Base-by-base conservation (phyloP, 768 basidiomycete genomes). In the Suillus cothurnatus region DNA sequence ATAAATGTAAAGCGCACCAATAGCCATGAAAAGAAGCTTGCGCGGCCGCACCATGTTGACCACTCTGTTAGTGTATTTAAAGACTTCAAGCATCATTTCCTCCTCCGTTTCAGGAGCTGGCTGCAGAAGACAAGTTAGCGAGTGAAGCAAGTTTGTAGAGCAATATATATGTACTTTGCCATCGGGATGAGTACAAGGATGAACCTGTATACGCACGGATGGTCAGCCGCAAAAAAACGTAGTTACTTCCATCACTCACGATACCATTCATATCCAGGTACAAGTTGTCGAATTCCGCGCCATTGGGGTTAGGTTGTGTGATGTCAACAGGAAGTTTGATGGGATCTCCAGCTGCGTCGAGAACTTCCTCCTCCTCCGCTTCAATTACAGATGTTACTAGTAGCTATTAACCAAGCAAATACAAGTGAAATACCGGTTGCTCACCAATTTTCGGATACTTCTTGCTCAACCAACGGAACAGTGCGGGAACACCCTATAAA, bases 191-290 rank as follows among this genome's bases (percentile, higher is more conserved):
- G 97, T 99, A 86, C 97, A 99, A 0, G 97, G 97, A 78, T 99
- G 97, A 14, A 99, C 93, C 93, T 94, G 60, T 26, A 31, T 32
- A 65, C 21, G 39, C 31, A 47, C 32, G 39, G 57, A 52, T 71
- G 17, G 63, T 59, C 59, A 43, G 50, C 23, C 12, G 47, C 52
- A 14, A 59, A 57, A 57, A 14, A 47, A 36, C 45, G 26, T 32
- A 59, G 8, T n/a, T 53, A 23, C 45, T 12, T 31, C 11, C 39
- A 59, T 17, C 26, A 68, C 90, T 69, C 69, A 94, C 97, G 76
- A 99, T 99, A 69, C 94, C 97, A 76, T 99, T 99, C 97, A 99
- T 99, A 75, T 99, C 97, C 50, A 99, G 84, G 77, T 99, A 99
- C 55, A 99, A 81, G 76, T 94, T 95, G 80, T 99, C 97, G 70